Evolutionary conservation across 306 rosid genomes (phyloP), one percentile per base, ranked within the genome.

Genomic region (Potentilla sterilis): DNA sequence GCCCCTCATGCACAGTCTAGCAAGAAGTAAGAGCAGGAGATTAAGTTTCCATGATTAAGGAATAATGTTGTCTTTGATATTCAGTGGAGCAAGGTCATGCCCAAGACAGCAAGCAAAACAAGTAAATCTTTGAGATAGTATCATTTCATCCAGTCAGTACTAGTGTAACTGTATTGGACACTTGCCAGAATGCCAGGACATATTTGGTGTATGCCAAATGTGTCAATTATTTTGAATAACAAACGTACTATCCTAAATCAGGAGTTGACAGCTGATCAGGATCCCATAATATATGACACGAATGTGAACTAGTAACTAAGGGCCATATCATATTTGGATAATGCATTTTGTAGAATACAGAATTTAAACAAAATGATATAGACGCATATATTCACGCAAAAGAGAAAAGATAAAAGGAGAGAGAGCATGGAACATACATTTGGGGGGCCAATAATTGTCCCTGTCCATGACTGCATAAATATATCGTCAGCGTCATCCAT

Each of bases 401-500:
- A 73, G 47, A 12, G 54, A n/a, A 22, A 15, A 10, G 21, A 9
- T 42, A 48, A 19, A 34, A 28, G 49, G 55, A 81, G 68, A 70
- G 11, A 37, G 74, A 68, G 67, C 47, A 78, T 24, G 64, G 44
- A 76, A 80, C 92, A 83, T 82, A 95, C 97, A 79, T 91, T 91
- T 21, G 93, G 93, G 68, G 99, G 99, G 2, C 99, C 99, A 61
- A 95, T 95, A 57, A 95, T 83, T 78, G 99, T 95, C 69, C 99
- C 99, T 8, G 97, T 95, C 98, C 97, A 95, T 32, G 96, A 95
- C 77, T 89, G 95, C 98, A 95, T 95, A 82, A 72, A 87, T 78
- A 95, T 83, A 88, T 95, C 99, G 78, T 95, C 97, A 19, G 97
- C 99, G 73, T 90, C 99, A 83, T 95, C 97, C 99, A 95, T 95